These are phyloP conservation scores for Umbilicaria muhlenbergii DNA, from an alignment of 495 filamentous ascomycete genomes.

Conservation along the genomic window DNA sequence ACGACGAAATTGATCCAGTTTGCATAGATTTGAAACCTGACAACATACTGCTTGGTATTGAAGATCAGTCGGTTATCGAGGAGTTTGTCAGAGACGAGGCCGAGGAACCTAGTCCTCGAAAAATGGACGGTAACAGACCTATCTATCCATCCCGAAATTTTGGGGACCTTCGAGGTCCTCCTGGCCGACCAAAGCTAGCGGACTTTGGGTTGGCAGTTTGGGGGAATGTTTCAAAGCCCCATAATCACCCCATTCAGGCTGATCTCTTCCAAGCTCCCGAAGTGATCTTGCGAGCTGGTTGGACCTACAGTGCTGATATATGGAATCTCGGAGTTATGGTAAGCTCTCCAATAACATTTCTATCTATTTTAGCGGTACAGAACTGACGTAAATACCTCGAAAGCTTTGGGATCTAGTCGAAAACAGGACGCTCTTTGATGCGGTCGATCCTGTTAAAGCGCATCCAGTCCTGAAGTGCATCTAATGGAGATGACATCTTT, in stretches of 20 bases:
- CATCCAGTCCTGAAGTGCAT: not conserved
- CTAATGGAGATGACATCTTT: not conserved
- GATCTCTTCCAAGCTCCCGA: constrained; percentile 23
- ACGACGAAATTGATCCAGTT: too few species aligned
- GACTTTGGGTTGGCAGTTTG: constrained; percentile 25
- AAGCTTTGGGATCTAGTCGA: constrained; percentile 15
- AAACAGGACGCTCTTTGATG: constrained; percentile 18
- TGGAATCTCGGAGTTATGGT: constrained; percentile 24
- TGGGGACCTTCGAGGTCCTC: constrained; percentile 10
- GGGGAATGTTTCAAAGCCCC: constrained; percentile 9
- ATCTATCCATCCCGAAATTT: constrained; percentile 26
- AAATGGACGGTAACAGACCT: constrained; percentile 1
- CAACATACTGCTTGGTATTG: too few species aligned
- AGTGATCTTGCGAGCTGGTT: constrained; percentile 21
- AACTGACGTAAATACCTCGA: not conserved
- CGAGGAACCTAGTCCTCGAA: not conserved
- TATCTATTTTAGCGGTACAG: not conserved
- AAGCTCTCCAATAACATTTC: constrained; percentile 1
- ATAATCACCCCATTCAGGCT: constrained; percentile 21
- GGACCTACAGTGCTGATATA: constrained; percentile 26
- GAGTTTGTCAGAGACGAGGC: not conserved
- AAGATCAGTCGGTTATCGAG: too few species aligned
- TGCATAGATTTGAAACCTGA: too few species aligned
- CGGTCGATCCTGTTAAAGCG: constrained; percentile 12
- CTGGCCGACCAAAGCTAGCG: constrained; percentile 17